Conservation (phyloP, 1,284 basidiomycete species). For the Marasmius fiardii region DNA sequence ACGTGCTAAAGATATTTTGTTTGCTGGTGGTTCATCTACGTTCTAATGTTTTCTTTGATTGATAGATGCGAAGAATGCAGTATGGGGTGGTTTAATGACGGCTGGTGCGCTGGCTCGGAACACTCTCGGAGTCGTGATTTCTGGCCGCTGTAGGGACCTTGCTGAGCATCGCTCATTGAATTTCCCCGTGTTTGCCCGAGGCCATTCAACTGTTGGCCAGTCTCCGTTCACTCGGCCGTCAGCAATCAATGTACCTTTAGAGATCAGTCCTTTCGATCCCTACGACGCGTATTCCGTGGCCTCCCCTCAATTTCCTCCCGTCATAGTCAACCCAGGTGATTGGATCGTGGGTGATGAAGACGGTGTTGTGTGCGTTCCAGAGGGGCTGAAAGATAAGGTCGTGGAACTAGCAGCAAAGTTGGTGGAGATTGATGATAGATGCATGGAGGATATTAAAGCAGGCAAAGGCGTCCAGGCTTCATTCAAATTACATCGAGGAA, state of each 20-base stretch:
- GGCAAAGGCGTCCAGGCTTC: conserved; percentile 76
- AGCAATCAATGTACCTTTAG: conserved; percentile 71
- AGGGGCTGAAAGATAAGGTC: conserved; percentile 53
- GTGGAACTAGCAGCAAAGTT: conserved; percentile 59
- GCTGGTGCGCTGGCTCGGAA: conserved; percentile 73
- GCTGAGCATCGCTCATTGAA: conserved; percentile 65
- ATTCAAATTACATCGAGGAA: conserved; percentile 76
- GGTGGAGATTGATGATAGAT: conserved; percentile 67
- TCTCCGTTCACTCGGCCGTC: conserved; percentile 85
- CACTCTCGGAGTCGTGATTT: conserved; percentile 75
- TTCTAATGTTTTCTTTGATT: conserved; percentile 12
- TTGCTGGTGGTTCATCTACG: conserved; percentile 8
- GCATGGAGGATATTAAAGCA: conserved; percentile 73
- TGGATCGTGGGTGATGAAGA: conserved; percentile 86
- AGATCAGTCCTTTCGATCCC: conserved; percentile 39
- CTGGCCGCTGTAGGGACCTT: conserved; percentile 82
- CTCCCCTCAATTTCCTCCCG: conserved; percentile 41
- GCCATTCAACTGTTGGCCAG: conserved; percentile 86
- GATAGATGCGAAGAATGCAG: conserved; percentile 76
- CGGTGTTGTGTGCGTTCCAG: conserved; percentile 85
- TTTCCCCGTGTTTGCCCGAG: conserved; percentile 80
- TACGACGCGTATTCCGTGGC: conserved; percentile 12
- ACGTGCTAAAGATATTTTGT: conserved; percentile 37
- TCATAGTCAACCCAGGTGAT: conserved; percentile 75
- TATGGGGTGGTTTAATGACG: conserved; percentile 92